Base-by-base conservation (phyloP, 1,139 yeast species). In the Suhomyces terraborum region DNA sequence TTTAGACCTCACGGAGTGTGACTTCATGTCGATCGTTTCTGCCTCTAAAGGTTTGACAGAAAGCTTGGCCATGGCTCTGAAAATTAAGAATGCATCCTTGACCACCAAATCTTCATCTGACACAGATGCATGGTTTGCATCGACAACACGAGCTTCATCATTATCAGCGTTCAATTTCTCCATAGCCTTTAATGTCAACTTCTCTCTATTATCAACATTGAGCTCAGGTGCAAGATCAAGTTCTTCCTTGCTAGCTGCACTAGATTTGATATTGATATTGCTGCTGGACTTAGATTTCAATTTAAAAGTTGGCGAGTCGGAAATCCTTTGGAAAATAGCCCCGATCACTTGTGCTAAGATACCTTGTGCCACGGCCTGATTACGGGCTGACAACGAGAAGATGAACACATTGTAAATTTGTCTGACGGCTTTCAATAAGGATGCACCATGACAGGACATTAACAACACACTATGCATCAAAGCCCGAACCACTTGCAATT, bases 281-380 rank as follows among this genome's bases (percentile, higher is more conserved):
- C 62, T 57, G 28, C 50, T 52, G 10, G 56, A 48, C 37, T 55
- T 51, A 2, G 43, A 41, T 25, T 42, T 51, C 19, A 45, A 43
- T 36, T 51, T 54, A 41, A 53, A 48, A 16, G 52, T 45, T 6
- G 52, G 43, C 4, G 63, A 54, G 32, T 64, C 69, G 43, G 66
- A 69, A 28, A 89, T 87, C 50, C 95, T 76, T 49, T 84, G 94
- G 64, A 88, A 93, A 12, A 91, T 83, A 4, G 88, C 82, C 43
- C 84, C 82, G 23, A 93, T 88, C 54, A 91, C 87, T 64, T 94
- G 98, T 3, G 95, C 88, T 49, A 94, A 73, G 8, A 94, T 84
- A 2, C 96, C 98, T 66, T 94, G 98, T 0, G 98, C 98, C 45
- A 91, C 84, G 1, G 93, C 87, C 63, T 93, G 98, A 58, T 89